Base-by-base conservation (phyloP, 2,329 filamentous ascomycete species). In the Amylocarpus encephaloides region DNA sequence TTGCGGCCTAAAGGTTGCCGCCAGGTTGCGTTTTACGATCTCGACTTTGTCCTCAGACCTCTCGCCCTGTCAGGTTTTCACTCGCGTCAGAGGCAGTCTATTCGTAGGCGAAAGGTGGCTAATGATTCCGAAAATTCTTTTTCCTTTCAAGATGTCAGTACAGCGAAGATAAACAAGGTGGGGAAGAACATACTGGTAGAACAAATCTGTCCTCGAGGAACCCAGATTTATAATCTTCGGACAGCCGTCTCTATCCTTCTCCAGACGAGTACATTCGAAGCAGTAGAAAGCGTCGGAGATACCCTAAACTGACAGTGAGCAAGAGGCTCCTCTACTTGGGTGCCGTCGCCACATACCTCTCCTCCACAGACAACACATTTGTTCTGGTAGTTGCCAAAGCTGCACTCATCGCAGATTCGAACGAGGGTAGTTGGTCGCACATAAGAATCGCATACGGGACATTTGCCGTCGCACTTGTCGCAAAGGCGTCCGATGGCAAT, bases 401-500 rank as follows among this genome's bases (percentile, higher is more conserved):
- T 91, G 78, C 93, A 98, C 74, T 98, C 93, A 75, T 98, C 93
- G 77, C 93, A 98, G 74, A 98, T 97, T 66, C 92, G 89, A 54
- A 95, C 93, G 50, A 97, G 85, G 7, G 93, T 97, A 26, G 93
- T 98, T 11, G 93, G 93, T 13, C 93, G 91, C 57, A 98, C 93
- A 79, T 98, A 98, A 54, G 88, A 95, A 70, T 98, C 93, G 82
- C 93, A 98, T 54, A 98, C 91, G 59, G 93, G 93, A 66, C 93
- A 98, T 76, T 98, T 98, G 71, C 93, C 93, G 74, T 98, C 93
- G 77, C 93, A 98, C 75, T 98, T 98, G 76, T 98, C 93, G 79
- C 93, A 98, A 67, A 98, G 88, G 50, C 93, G 91, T 68, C 93
- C 93, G 79, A 98, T 95, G 65, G 91, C 88, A 69, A 97, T 96